A percentile compares a stretch with the other conserved stretches of the same genome.
Evolutionary conservation across 139 green algal genomes (phyloP).

Genomic region (Ostreobium quekettii): DNA sequence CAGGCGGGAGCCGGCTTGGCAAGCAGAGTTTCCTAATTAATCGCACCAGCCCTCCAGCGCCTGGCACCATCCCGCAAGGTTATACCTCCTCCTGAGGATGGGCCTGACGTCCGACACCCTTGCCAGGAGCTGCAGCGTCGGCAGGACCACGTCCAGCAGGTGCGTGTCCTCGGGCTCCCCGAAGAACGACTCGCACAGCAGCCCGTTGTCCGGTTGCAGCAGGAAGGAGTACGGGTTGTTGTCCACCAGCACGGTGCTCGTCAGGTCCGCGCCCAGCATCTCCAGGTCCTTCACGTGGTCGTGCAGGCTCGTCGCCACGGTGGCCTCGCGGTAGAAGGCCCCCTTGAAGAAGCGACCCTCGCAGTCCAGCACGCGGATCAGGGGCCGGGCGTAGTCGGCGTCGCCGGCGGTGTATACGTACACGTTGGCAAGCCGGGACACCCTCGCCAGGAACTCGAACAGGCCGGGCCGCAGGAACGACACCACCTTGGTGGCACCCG

Average conservation of each 20-base stretch:
- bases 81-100: slow-evolving; percentile 23
- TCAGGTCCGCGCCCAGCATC: slow-evolving; percentile 36
- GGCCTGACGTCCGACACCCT: slow-evolving; percentile 42
- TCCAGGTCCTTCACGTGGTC: slow-evolving; percentile 54
- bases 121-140: slow-evolving; percentile 39
- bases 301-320: slow-evolving; percentile 21
- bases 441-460: slow-evolving; percentile 33
- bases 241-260: slow-evolving; percentile 52
- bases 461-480: slow-evolving; percentile 48
- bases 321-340: slow-evolving; percentile 28
- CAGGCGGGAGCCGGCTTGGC: too few relatives aligned
- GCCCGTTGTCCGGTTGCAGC: slow-evolving; percentile 49
- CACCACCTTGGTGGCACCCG: too few relatives aligned
- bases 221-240: slow-evolving; percentile 54
- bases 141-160: slow-evolving; percentile 42
- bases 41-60: too few relatives aligned
- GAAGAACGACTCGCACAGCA: slow-evolving; percentile 44
- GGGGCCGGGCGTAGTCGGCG: slow-evolving; percentile 34
- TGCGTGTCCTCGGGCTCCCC: slow-evolving; percentile 28
- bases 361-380: slow-evolving; percentile 34
- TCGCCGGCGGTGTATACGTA: slow-evolving; percentile 51
- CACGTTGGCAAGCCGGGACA: slow-evolving; percentile 38
- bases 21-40: too few relatives aligned
- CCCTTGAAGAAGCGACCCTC: slow-evolving; percentile 16
- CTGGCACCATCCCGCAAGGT: not conserved